Evolutionary conservation across 1,139 yeast species (phyloP).

Genomic region (Petasospora fabianii): DNA sequence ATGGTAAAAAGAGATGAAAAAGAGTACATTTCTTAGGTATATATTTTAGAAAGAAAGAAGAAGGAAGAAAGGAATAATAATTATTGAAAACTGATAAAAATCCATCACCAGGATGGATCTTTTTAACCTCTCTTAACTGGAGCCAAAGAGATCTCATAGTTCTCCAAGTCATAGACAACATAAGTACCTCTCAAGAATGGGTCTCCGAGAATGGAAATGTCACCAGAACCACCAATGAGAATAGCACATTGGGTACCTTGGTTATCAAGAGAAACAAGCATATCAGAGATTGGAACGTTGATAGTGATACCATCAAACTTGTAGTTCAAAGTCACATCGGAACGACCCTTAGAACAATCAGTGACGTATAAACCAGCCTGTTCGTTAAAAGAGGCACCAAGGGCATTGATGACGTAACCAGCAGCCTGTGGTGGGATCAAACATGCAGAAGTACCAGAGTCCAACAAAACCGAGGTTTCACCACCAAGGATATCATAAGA

Average conservation of each 20-base stretch:
- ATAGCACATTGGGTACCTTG: slow-evolving; percentile 28
- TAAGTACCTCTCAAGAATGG: slow-evolving; percentile 69
- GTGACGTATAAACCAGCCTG: slow-evolving; percentile 35
- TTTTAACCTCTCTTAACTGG: slow-evolving; percentile 29
- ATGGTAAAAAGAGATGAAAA: no score
- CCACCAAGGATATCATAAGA: slow-evolving; percentile 1
- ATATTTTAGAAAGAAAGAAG: no score
- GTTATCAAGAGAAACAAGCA: slow-evolving; percentile 5
- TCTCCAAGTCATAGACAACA: slow-evolving; percentile 73
- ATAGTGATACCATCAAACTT: slow-evolving; percentile 52
- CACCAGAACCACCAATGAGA: slow-evolving; percentile 24
- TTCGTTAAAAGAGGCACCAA: neutral
- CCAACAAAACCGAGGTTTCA: slow-evolving; percentile 3
- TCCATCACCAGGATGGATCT: neutral
- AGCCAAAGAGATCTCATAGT: slow-evolving; percentile 54
- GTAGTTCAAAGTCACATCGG: slow-evolving; percentile 27
- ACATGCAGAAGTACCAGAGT: slow-evolving; percentile 21
- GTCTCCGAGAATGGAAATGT: slow-evolving; percentile 58
- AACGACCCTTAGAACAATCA: slow-evolving; percentile 34
- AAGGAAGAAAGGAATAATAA: no score
- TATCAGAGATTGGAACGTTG: slow-evolving; percentile 29
- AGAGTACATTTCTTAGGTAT: no score
- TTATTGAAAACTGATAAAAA: no score
- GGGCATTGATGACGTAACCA: neutral
- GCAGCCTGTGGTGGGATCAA: slow-evolving; percentile 17